These are phyloP conservation scores for Alternaria ventricosa DNA, from an alignment of 2,329 filamentous ascomycete species.

Conservation along the genomic window DNA sequence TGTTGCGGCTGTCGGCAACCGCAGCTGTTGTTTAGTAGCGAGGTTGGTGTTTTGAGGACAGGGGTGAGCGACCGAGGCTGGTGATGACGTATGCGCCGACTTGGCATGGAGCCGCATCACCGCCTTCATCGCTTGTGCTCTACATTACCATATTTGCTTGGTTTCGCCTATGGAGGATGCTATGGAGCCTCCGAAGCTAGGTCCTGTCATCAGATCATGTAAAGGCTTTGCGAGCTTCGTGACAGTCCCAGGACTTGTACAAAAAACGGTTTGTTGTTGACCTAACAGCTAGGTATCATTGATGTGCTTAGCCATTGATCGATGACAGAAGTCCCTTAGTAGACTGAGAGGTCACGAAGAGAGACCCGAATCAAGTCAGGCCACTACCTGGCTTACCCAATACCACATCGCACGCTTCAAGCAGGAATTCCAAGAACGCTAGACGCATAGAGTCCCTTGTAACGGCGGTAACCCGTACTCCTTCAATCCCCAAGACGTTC, in stretches of 20 bases:
- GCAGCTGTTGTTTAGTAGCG: neutral
- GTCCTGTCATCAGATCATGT: neutral
- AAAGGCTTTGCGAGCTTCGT: neutral
- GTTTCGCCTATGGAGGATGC: neutral
- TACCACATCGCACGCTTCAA: neutral
- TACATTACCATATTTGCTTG: neutral
- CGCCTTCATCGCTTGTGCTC: neutral
- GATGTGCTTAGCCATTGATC: neutral
- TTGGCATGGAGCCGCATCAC: slow-evolving; percentile 14
- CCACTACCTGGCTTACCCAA: neutral
- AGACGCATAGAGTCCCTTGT: neutral
- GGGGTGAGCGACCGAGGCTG: slow-evolving; percentile 15
- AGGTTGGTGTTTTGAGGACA: slow-evolving; percentile 1
- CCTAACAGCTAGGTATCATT: neutral
- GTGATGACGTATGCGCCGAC: slow-evolving; percentile 21
- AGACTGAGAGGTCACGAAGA: rapidly evolving
- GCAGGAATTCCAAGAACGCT: neutral
- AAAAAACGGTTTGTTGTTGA: neutral
- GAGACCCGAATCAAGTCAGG: neutral
- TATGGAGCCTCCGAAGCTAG: neutral
- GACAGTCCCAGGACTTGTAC: neutral
- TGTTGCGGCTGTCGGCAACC: neutral
- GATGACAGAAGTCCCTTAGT: neutral
- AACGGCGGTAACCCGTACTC: neutral
- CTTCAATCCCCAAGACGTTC: neutral